Conservation (phyloP, 768 basidiomycete genomes). For the Rhodotorula diobovata region DNA sequence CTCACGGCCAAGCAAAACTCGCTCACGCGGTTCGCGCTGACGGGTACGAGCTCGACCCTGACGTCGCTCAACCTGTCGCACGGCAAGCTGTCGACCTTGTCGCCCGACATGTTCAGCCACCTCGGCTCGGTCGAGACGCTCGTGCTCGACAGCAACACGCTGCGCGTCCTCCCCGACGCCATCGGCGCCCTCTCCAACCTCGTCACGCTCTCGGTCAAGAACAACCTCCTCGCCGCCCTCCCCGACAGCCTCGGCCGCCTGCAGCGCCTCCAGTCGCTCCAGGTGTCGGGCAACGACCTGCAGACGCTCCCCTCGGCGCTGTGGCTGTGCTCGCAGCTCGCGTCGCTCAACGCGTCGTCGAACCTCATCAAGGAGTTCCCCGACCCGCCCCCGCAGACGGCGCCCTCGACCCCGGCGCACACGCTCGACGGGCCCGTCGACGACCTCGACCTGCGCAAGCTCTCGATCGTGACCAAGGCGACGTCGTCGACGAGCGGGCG, state of each 20-base stretch:
- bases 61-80: slow-evolving; percentile 79
- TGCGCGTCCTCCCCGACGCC: slow-evolving; percentile 76
- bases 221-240: slow-evolving; percentile 74
- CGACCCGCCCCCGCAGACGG: slow-evolving; percentile 50
- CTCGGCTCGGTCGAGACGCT: slow-evolving; percentile 67
- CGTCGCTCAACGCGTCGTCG: slow-evolving; percentile 75
- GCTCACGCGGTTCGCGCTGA: slow-evolving; percentile 65
- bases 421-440: slow-evolving; percentile 20
- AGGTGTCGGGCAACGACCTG: slow-evolving; percentile 87
- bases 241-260: slow-evolving; percentile 72
- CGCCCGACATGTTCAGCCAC: slow-evolving; percentile 64
- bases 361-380: slow-evolving; percentile 74
- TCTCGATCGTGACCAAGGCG: slow-evolving; percentile 43
- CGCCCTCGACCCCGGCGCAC: not conserved
- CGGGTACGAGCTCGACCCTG: slow-evolving; percentile 54
- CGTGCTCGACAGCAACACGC: slow-evolving; percentile 77
- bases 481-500: slow-evolving; percentile 20
- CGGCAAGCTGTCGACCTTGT: slow-evolving; percentile 77
- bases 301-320: slow-evolving; percentile 66
- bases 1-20: slow-evolving; percentile 83
- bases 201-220: slow-evolving; percentile 73
- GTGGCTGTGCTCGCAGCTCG: slow-evolving; percentile 76
- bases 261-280: slow-evolving; percentile 67
- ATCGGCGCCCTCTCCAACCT: slow-evolving; percentile 70
- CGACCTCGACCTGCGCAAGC: slow-evolving; percentile 51